Evolutionary conservation across 345 rosid genomes (phyloP).

Genomic region (Moringa oleifera): DNA sequence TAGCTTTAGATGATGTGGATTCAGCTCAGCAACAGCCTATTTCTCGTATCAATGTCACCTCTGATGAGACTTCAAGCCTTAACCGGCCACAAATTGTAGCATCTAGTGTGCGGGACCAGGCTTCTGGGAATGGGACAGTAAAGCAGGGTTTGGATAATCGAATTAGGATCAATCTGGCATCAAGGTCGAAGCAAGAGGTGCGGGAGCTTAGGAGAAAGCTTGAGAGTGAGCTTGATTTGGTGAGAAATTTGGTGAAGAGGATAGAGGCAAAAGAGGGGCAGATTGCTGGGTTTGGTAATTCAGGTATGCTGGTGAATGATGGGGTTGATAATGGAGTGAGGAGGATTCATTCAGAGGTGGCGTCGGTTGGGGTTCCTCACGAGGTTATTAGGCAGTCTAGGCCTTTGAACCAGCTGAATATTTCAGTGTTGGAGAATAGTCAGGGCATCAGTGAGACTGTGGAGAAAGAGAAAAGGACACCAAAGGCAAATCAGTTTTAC

Average conservation of each 20-base stretch:
- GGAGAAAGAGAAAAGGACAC: constrained; percentile 98
- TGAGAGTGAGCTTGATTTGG: constrained; percentile 63
- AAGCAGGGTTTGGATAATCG: constrained; percentile 38
- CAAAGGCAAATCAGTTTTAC: constrained; percentile 94
- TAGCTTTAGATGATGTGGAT: constrained; percentile 28
- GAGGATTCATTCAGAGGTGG: constrained; percentile 60
- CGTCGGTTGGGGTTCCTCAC: constrained; percentile 44
- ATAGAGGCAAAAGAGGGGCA: constrained; percentile 72
- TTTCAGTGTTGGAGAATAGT: constrained; percentile 69
- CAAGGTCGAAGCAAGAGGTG: constrained; percentile 54
- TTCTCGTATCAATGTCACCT: constrained; percentile 21
- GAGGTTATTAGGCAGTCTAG: constrained; percentile 60
- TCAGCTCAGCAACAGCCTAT: constrained; percentile 28
- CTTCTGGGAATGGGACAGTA: constrained; percentile 35
- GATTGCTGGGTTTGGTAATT: constrained; percentile 36
- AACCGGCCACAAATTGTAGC: constrained; percentile 24
- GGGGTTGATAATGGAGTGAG: constrained; percentile 45
- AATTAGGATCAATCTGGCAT: constrained; percentile 48
- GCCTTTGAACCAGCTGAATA: constrained; percentile 65
- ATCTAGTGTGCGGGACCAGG: constrained; percentile 16
- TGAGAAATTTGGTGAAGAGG: constrained; percentile 73
- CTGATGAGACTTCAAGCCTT: constrained; percentile 37
- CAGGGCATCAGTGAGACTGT: constrained; percentile 53
- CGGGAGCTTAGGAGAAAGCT: constrained; percentile 66
- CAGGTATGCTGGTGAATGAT: constrained; percentile 29